Conservation (phyloP, 148 eudicot genomes). For the Talinum fruticosum region DNA sequence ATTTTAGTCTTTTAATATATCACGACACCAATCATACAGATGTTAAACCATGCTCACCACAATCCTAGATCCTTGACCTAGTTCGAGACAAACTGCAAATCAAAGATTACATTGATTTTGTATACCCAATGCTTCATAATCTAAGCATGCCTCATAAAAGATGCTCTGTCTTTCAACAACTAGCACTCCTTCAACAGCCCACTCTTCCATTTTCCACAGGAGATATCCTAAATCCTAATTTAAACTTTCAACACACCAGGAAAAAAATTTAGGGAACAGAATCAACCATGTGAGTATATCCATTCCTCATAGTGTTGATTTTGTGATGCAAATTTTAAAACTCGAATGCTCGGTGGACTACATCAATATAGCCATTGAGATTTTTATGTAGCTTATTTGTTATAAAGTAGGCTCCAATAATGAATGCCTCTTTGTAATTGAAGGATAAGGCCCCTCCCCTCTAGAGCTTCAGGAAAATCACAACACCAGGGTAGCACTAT, state of each 20-base stretch:
- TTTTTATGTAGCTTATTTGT: neutral
- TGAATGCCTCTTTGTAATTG: too few species aligned
- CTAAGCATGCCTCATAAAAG: neutral
- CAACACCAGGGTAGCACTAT: neutral
- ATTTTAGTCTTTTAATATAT: neutral
- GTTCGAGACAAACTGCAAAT: neutral
- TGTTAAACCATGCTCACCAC: neutral
- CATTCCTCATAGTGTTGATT: neutral
- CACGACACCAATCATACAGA: neutral
- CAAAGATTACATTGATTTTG: neutral
- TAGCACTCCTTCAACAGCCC: neutral
- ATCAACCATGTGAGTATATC: neutral
- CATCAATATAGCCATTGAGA: too few species aligned
- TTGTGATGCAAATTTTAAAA: too few species aligned
- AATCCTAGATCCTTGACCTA: neutral
- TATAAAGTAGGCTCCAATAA: neutral
- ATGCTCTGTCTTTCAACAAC: neutral
- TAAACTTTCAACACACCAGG: too few species aligned
- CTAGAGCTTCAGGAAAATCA: neutral
- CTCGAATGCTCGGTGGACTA: too few species aligned
- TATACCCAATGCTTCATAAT: neutral
- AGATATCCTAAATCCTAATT: neutral
- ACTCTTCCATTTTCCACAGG: neutral
- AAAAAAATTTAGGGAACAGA: too few species aligned
- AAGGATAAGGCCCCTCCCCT: too few species aligned